Base-by-base conservation (phyloP, 495 filamentous ascomycete genomes). In the Aspergillus coremiiformis region DNA sequence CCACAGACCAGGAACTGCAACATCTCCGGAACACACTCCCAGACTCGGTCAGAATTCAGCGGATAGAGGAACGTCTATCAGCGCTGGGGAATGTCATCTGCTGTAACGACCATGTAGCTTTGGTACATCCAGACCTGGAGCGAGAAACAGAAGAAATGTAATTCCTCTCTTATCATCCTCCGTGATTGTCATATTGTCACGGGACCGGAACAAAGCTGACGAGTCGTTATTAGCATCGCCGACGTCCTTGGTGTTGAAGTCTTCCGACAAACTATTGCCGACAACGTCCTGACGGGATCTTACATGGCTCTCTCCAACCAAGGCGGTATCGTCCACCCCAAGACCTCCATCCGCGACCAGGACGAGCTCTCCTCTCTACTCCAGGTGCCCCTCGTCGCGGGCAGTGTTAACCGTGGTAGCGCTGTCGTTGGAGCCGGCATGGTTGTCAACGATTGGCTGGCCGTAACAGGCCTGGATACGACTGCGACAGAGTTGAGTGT, bases 381-480 rank as follows among this genome's bases (percentile, higher is more conserved):
- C 56, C 93, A 97, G 72, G 91, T 98, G 44, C 93, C 93, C 9
- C 81, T 98, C 2, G 93, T 98, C 2, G 93, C 93, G 0, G 93
- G 93, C 26, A 87, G 81, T 61, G 85, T 98, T 19, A 98, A 98
- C 71, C 81, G 93, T 51, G 94, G 93, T 29, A 87, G 82, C 54
- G 81, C 88, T 37, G 90, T 97, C n/a, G 89, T 98, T 26, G 93
- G 93, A 21, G 93, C 93, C 10, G 93, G 93, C 21, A 95, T 97
- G 89, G 93, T 98, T 9, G 93, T 98, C 50, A 98, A 98, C 65
- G 93, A 98, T 75, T 97, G 93, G 93, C 80, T 97, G 71, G 94
- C 93, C 8, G 88, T 98, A n/a, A 94, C 90, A 3, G 89, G 93
- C 9, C 72, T 96, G 41, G 94, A 97, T 65, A 98, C 93, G 12